Conservation (phyloP, 2,329 filamentous ascomycete species). For the Aspergillus udagawae region DNA sequence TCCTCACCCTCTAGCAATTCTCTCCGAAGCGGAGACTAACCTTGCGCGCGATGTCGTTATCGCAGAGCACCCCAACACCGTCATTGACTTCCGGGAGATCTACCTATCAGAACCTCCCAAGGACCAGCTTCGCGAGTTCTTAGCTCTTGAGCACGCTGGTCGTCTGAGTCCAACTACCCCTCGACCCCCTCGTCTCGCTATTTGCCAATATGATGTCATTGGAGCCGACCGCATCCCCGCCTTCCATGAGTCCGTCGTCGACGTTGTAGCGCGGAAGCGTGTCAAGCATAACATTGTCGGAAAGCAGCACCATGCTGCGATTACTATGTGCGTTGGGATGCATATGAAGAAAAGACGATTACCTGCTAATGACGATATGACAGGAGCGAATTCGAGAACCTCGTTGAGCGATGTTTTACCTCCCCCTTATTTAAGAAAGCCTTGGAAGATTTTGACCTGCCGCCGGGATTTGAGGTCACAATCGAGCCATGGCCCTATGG, state of each 20-base stretch:
- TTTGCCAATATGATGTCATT: constrained; percentile 56
- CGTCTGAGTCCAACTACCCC: constrained; percentile 38
- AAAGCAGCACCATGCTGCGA: constrained; percentile 45
- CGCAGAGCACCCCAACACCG: constrained; percentile 24
- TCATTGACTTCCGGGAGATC: constrained; percentile 48
- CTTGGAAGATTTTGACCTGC: constrained; percentile 49
- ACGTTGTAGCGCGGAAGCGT: constrained; percentile 41
- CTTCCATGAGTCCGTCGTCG: constrained; percentile 53
- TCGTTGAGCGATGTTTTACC: constrained; percentile 48
- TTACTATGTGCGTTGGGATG: constrained; percentile 39
- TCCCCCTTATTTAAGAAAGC: constrained; percentile 52
- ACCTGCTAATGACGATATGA: background rate
- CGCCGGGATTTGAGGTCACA: constrained; percentile 53
- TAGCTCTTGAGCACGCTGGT: constrained; percentile 47
- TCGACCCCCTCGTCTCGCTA: constrained; percentile 48
- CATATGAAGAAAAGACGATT: too few species aligned
- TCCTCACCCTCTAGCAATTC: constrained; percentile 32
- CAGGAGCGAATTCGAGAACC: constrained; percentile 46
- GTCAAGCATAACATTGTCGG: constrained; percentile 46
- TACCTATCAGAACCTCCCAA: constrained; percentile 51
- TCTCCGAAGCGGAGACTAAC: constrained; percentile 32
- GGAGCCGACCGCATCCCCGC: constrained; percentile 48
- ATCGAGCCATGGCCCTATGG: constrained; percentile 58
- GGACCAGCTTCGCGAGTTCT: constrained; percentile 44
- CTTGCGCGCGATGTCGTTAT: constrained; percentile 31